Base-by-base conservation (phyloP, 768 basidiomycete genomes). In the Tremella yokohamensis region DNA sequence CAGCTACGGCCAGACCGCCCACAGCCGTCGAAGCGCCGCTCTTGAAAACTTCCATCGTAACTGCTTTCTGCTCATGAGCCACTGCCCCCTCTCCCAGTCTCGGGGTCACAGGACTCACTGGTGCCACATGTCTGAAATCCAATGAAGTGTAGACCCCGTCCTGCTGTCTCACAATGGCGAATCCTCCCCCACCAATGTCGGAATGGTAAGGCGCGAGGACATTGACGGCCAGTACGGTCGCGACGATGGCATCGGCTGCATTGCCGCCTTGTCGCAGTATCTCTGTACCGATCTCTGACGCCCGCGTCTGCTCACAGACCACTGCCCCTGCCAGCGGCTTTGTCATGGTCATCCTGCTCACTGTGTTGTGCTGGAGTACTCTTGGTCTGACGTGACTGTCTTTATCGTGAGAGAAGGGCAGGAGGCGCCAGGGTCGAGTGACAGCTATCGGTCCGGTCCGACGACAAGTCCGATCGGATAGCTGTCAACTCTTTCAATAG, bases 1-100 rank as follows among this genome's bases (percentile, higher is more conserved):
- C 86, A 38, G 83, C 92, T 11, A 93, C 84, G 2, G 90, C 75
- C 45, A 93, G 78, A 2, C 94, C 92, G 4, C 94, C 92, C 58
- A 79, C 82, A 1, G 61, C 49, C 8, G 65, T 66, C 13, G 68
- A 66, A 8, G 65, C 61, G 1, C 42, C 42, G 18, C 65, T 42
- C 24, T 57, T 52, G 51, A 70, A 69, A 37, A 68, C 62, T 19
- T 66, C 58, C 44, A 59, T 66, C 2, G 50, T 65, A 1, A 59
- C 71, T 3, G 34, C 59, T 44, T 40, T 56, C 71, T 73, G 51
- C 11, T 24, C 13, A 15, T 20, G 38, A 45, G 39, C 18, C 19
- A 12, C 18, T 1, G 48, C n/a, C 8, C 7, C 51, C 11, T 48
- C 29, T 24, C 22, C n/a, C n/a, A n/a, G n/a, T n/a, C n/a, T n/a